Conservation (phyloP, 2,329 filamentous ascomycete species). For the Colletotrichum agaves region DNA sequence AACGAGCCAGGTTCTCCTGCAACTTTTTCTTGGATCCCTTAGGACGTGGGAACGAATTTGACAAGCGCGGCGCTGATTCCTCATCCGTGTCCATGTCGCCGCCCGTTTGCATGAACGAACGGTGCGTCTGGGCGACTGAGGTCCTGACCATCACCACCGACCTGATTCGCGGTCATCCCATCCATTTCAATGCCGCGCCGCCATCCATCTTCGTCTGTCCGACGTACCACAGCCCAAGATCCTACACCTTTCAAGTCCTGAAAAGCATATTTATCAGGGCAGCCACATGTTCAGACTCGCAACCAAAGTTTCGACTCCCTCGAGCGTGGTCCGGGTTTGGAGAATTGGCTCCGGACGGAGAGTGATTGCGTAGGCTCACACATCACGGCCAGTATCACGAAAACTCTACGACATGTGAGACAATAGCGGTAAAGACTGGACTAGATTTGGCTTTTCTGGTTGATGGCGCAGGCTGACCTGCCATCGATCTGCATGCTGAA, state of each 20-base stretch:
- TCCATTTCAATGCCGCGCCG: background rate
- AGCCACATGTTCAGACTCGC: background rate
- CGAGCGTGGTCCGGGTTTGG: background rate
- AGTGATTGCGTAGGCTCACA: background rate
- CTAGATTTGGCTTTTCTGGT: slow-evolving; percentile 18
- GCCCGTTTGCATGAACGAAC: background rate
- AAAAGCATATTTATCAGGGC: background rate
- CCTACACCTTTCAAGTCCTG: background rate
- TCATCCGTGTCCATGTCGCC: background rate
- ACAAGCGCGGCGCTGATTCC: no score
- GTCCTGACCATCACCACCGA: background rate
- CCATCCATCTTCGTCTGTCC: background rate
- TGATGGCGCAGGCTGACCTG: background rate
- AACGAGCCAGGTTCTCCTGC: no score
- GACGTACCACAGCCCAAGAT: background rate
- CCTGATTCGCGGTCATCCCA: slow-evolving; percentile 7
- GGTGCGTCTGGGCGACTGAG: background rate
- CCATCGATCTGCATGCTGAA: background rate
- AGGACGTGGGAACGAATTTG: no score
- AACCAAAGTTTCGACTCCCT: slow-evolving; percentile 1
- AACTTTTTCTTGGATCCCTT: no score
- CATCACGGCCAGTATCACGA: background rate
- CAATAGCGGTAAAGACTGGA: slow-evolving; percentile 26
- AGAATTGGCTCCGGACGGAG: slow-evolving; percentile 1
- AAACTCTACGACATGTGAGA: slow-evolving; percentile 32